Evolutionary conservation across 192 early-diverging fungal genomes (phyloP), one percentile per base, ranked within the genome.

Genomic region (Coemansia sp.): DNA sequence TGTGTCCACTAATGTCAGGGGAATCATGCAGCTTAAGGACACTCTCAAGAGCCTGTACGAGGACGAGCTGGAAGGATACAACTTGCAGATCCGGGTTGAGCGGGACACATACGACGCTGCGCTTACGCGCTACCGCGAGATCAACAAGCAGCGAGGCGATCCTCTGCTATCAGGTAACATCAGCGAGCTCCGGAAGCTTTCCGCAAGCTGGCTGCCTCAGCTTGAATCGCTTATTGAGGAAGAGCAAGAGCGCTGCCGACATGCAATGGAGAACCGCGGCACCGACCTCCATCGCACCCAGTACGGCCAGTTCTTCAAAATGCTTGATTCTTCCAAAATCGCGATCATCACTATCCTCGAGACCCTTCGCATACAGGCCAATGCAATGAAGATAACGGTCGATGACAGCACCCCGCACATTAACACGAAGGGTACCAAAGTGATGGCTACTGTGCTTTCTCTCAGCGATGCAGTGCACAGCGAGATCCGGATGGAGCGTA

Each of bases 321-420:
- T 70, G 76, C 72, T 83, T n/a, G 67, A 72, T 22, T 77, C 91
- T 9, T 89, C 90, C 46, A 91, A 91, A 67, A 76, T 95, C 29
- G 87, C 92, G 2, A 83, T 91, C 4, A 91, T 96, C 52, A 89
- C 91, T 17, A 95, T 98, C 54, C 70, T 92, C 9, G 92, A 93
- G 69, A 70, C 94, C 2, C 49, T 95, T 54, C 85, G 91, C 15
- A 67, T 89, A 32, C 35, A 70, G 77, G n/a, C 42, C 3, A 19
- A 13, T 59, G 74, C 79, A 4, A 73, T 74, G 38, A 70, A 66
- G 43, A 84, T 79, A 67, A 85, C 85, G 57, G 86, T 87, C 81
- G 36, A 22, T 32, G 36, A 17, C 7, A 3, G 6, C 41, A 14
- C 41, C 3, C 10, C 41, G 13, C 14, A 8, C 13, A 14, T 14